Evolutionary conservation across 1,284 basidiomycete genomes (phyloP), one percentile per base, ranked within the genome.

Genomic region (Trametes sp.): DNA sequence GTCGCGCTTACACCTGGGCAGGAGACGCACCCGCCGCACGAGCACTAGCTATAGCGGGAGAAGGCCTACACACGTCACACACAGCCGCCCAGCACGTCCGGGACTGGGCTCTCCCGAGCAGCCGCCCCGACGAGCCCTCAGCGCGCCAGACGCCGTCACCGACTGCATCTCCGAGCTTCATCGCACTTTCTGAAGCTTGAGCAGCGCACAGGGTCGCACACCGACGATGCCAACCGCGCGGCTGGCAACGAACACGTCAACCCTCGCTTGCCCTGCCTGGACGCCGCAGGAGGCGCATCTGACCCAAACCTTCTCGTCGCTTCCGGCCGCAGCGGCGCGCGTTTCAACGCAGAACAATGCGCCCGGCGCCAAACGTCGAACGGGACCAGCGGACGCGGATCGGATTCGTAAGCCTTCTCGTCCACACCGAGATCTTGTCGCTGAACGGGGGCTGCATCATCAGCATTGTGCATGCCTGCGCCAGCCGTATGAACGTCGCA

Each of bases 381-480:
- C n/a, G n/a, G n/a, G n/a, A n/a, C n/a, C n/a, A 21, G 21, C 57
- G 13, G 53, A 48, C 53, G 52, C 59, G 59, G 53, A 60, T 60
- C 52, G 45, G 59, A 38, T 60, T 52, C 53, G 59, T 60, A 54
- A 54, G 59, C 59, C 26, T 60, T 49, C 52, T 41, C 46, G 46
- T 60, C 59, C 52, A 50, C 46, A 35, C 50, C 35, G 33, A 42
- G 56, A 31, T 54, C n/a, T 26, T 42, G 46, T 21, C 23, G 33
- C 52, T 60, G 35, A 54, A 31, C 19, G 28, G 4, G 38, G 28
- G 8, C 28, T 28, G 31, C 52, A 50, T 33, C 48, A 49, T 49
- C 48, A 49, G 48, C 16, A 49, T 7, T 3, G 4, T 33, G 13
- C 48, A 33, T 49, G 29, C 48, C 26, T 31, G 10, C 13, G 16